phyloP scores from a whole-genome alignment of 306 rosid species.

The Notholithocarpus densiflorus region DNA sequence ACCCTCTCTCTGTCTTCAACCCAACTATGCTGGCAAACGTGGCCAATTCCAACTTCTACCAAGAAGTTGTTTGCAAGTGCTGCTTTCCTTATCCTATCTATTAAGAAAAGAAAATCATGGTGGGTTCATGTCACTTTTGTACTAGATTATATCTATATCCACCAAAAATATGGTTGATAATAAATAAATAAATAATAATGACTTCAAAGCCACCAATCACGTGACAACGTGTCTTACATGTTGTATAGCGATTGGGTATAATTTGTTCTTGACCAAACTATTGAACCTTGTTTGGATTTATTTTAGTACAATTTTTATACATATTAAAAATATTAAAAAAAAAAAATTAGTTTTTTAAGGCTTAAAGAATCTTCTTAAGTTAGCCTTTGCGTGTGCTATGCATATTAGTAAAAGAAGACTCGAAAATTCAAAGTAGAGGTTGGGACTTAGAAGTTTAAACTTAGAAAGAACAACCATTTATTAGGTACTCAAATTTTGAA shows the following conservation, averaged over 20 bases:
- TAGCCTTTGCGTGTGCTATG: constrained; percentile 1
- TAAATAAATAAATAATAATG: neutral
- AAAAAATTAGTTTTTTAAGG: neutral
- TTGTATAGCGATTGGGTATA: neutral
- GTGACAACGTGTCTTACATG: constrained; percentile 20
- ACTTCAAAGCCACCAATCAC: constrained; percentile 17
- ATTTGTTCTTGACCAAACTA: neutral
- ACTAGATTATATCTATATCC: neutral
- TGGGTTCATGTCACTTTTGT: constrained; percentile 34
- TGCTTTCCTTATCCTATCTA: constrained; percentile 24
- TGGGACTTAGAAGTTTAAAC: neutral
- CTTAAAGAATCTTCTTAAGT: constrained; percentile 5
- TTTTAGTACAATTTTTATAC: neutral
- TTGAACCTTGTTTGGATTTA: constrained; percentile 2
- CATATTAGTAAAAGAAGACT: neutral
- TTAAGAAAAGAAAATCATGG: constrained; percentile 30
- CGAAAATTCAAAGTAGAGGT: neutral
- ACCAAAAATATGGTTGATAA: neutral
- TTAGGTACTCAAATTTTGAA: constrained; percentile 13
- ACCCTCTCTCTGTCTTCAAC: neutral
- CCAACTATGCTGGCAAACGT: constrained; percentile 3
- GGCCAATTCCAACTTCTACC: constrained; percentile 30
- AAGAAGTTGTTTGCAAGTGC: constrained; percentile 9
- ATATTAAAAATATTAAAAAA: too few species aligned
- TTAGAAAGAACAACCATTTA: neutral